Percentiles rank a stretch among this genome's conserved stretches.
Evolutionary conservation across 805 yeast species (phyloP).

Genomic region (Candida tammaniensis): DNA sequence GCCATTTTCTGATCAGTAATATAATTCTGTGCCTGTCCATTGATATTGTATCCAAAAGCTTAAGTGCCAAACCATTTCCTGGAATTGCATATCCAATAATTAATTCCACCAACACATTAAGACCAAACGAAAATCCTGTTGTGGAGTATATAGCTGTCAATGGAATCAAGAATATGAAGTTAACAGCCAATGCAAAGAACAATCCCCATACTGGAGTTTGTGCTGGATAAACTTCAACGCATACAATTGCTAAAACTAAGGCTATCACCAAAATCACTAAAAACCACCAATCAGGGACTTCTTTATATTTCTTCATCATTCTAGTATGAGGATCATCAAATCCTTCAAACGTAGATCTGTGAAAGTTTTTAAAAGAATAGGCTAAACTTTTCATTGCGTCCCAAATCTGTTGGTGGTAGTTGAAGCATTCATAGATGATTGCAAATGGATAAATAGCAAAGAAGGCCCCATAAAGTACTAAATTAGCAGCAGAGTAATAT

Average conservation of each 20-base stretch:
- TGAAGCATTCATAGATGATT: constrained; percentile 13
- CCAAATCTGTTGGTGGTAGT: constrained; percentile 13
- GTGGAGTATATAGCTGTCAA: constrained; percentile 46
- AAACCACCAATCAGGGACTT: constrained; percentile 37
- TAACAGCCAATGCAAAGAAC: constrained; percentile 50
- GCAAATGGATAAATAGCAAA: constrained; percentile 27
- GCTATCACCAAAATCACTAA: constrained; percentile 22
- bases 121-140: constrained; percentile 47
- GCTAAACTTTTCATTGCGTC: constrained; percentile 11
- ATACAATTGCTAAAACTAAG: constrained; percentile 27
- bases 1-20: constrained; percentile 19
- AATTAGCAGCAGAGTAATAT: constrained; percentile 26
- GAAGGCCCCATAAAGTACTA: constrained; percentile 26
- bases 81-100: constrained; percentile 56
- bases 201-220: constrained; percentile 62
- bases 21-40: constrained; percentile 56
- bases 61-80: constrained; percentile 54
- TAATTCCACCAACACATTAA: constrained; percentile 54
- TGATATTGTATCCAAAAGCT: constrained; percentile 52
- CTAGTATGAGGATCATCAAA: constrained; percentile 26
- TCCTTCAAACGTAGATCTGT: constrained; percentile 12
- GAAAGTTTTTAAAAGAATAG: constrained; percentile 11
- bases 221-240: constrained; percentile 31
- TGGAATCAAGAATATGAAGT: constrained; percentile 51
- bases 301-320: constrained; percentile 31